Percentiles rank a stretch among this genome's conserved stretches.
These are phyloP conservation scores for Dendryphion nanum DNA, from an alignment of 2,329 filamentous ascomycete genomes.

Conservation along the genomic window DNA sequence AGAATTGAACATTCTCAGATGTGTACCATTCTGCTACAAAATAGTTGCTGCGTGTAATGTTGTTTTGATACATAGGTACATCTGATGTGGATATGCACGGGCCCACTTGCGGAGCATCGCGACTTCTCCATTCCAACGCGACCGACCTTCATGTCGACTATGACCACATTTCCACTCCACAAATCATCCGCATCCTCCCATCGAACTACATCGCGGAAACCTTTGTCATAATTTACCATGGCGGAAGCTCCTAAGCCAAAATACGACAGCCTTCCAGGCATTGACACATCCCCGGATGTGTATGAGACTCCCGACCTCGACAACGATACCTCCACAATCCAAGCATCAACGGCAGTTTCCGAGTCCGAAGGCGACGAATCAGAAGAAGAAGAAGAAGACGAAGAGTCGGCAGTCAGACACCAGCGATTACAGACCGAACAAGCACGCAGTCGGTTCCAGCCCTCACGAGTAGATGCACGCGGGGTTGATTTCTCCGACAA, in stretches of 20 bases:
- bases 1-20: too few relatives aligned
- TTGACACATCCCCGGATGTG: conserved; percentile 85
- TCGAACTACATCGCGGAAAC: too few relatives aligned
- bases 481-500: conserved; percentile 89
- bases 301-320: conserved; percentile 95
- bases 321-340: conserved; percentile 83
- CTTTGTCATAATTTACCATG: conserved; percentile 19
- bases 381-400: conserved; percentile 39
- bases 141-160: too few relatives aligned
- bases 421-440: conserved; percentile 73
- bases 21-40: too few relatives aligned
- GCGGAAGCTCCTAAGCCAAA: conserved; percentile 33
- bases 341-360: conserved; percentile 43
- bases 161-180: too few relatives aligned
- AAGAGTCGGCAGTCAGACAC: conserved; percentile 61
- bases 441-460: conserved; percentile 77
- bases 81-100: too few relatives aligned
- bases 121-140: too few relatives aligned
- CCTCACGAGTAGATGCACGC: conserved; percentile 70
- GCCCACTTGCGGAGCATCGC: too few relatives aligned
- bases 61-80: too few relatives aligned
- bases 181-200: too few relatives aligned
- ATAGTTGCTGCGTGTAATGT: too few relatives aligned
- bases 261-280: conserved; percentile 51
- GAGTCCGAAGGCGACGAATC: conserved; percentile 59